Conservation (phyloP, 345 rosid species). For the Firmiana major region DNA sequence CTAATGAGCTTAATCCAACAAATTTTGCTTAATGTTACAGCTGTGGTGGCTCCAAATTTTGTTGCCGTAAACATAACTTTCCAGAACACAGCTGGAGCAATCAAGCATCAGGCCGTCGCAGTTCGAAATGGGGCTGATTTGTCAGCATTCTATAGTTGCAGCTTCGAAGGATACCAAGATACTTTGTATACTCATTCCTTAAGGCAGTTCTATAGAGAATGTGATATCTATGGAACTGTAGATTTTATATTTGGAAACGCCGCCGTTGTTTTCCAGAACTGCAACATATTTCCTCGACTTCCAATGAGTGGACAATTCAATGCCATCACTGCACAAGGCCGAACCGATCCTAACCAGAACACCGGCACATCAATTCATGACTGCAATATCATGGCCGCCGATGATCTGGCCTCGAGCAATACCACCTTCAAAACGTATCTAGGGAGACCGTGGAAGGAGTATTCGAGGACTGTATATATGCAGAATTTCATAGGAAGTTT, state of each 20-base stretch:
- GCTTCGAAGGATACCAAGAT: conserved; percentile 88
- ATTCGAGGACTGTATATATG: conserved; percentile 70
- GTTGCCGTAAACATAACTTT: conserved; percentile 76
- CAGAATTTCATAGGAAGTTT: conserved; percentile 41
- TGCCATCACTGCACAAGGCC: conserved; percentile 88
- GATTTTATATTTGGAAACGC: conserved; percentile 95
- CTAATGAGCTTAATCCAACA: background rate
- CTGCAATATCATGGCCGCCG: conserved; percentile 57
- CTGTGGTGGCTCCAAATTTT: conserved; percentile 69
- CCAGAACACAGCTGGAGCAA: conserved; percentile 85
- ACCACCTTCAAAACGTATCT: conserved; percentile 48
- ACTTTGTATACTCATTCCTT: conserved; percentile 72
- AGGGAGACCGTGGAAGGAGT: conserved; percentile 91
- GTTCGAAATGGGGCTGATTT: conserved; percentile 68
- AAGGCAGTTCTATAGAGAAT: conserved; percentile 81
- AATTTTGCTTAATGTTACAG: conserved; percentile 33
- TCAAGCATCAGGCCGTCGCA: conserved; percentile 86
- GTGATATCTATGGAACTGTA: conserved; percentile 84
- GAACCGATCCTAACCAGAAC: conserved; percentile 76
- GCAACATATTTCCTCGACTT: conserved; percentile 65
- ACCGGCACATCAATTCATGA: conserved; percentile 75
- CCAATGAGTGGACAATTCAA: conserved; percentile 76
- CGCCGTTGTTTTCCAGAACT: conserved; percentile 71
- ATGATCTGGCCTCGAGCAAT: conserved; percentile 53
- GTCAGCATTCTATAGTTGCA: conserved; percentile 74